These are phyloP conservation scores for Labyrinthula sp. DNA, from an alignment of 352 stramenopile genomes.

Conservation along the genomic window DNA sequence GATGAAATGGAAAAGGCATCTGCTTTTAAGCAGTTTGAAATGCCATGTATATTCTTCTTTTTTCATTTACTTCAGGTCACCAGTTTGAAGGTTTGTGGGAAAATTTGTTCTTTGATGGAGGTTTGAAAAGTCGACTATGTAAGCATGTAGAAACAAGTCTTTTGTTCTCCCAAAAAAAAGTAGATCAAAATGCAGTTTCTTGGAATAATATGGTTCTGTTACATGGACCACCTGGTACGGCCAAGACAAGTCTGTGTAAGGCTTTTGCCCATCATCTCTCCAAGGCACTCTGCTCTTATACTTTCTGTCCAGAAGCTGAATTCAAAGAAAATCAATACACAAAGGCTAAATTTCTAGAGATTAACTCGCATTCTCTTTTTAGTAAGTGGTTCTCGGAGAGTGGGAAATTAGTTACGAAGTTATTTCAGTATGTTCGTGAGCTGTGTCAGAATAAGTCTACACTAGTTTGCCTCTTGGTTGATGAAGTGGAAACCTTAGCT, in stretches of 20 bases:
- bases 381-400: slow-evolving; percentile 75
- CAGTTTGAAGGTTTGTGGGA: slow-evolving; percentile 29
- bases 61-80: no score
- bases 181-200: slow-evolving; percentile 61
- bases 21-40: no score
- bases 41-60: no score
- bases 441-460: slow-evolving; percentile 57
- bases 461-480: slow-evolving; percentile 67
- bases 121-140: slow-evolving; percentile 53
- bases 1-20: no score
- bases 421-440: slow-evolving; percentile 67
- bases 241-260: slow-evolving; percentile 71
- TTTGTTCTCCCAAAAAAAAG: slow-evolving; percentile 55
- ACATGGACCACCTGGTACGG: slow-evolving; percentile 67
- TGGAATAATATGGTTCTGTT: slow-evolving; percentile 71
- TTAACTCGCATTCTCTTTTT: slow-evolving; percentile 74
- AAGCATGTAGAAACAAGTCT: slow-evolving; percentile 63
- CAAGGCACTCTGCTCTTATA: slow-evolving; percentile 60
- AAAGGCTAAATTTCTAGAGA: slow-evolving; percentile 55
- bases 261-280: slow-evolving; percentile 67
- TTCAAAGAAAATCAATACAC: slow-evolving; percentile 44
- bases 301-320: no score
- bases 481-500: slow-evolving; percentile 73
- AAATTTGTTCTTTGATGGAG: slow-evolving; percentile 53
- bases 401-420: slow-evolving; percentile 67